phyloP scores from a whole-genome alignment of 768 basidiomycete genomes.

The Dentipellis sp. region DNA sequence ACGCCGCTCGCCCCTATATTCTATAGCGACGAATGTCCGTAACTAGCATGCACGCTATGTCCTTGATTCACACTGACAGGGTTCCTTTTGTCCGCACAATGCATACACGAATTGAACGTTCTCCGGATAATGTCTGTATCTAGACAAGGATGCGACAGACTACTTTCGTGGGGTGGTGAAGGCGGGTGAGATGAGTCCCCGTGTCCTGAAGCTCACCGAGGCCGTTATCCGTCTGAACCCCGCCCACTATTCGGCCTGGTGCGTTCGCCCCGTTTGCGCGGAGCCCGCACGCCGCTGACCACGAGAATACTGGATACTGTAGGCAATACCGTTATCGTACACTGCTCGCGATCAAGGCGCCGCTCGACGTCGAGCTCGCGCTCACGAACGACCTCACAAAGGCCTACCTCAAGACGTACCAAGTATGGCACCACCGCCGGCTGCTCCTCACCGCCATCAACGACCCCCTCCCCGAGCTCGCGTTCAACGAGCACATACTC shows the following conservation, averaged over 20 bases:
- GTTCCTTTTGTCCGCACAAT: not conserved
- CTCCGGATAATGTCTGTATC: not conserved
- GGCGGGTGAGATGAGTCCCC: slow-evolving; percentile 64
- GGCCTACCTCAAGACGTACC: slow-evolving; percentile 86
- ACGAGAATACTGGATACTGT: slow-evolving; percentile 6
- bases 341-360: slow-evolving; percentile 53
- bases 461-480: slow-evolving; percentile 58
- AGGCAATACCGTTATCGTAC: slow-evolving; percentile 97
- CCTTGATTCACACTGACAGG: not conserved
- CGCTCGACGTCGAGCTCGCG: slow-evolving; percentile 68
- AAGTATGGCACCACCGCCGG: slow-evolving; percentile 94
- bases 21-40: slow-evolving; percentile 82
- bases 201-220: slow-evolving; percentile 85
- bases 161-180: slow-evolving; percentile 85
- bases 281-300: not conserved
- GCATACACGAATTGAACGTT: slow-evolving; percentile 7
- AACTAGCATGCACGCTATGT: slow-evolving; percentile 4
- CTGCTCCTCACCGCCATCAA: slow-evolving; percentile 55
- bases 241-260: slow-evolving; percentile 97
- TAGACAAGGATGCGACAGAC: slow-evolving; percentile 89
- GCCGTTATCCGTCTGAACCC: slow-evolving; percentile 86
- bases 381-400: slow-evolving; percentile 86
- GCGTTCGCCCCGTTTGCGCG: slow-evolving; percentile 17
- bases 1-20: slow-evolving; percentile 87
- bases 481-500: slow-evolving; percentile 68